Conservation (phyloP, 768 basidiomycete species). For the Tylopilus felleus region DNA sequence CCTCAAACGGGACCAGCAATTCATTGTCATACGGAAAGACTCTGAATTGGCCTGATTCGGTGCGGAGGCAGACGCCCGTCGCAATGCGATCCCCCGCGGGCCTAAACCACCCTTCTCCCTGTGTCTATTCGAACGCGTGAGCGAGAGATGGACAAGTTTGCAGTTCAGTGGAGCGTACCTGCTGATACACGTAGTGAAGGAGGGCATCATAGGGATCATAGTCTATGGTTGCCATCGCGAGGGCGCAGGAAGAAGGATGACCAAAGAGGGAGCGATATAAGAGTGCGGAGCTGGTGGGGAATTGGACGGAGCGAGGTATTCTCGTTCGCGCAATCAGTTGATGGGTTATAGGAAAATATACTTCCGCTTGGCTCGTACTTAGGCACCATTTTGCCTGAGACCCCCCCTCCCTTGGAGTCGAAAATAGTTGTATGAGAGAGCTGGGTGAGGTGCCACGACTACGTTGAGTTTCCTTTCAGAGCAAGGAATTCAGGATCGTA, state of each 20-base stretch:
- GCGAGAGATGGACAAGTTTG: not conserved
- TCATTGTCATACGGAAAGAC: constrained; percentile 82
- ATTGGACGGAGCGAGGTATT: not conserved
- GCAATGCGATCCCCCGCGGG: constrained; percentile 74
- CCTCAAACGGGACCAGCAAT: constrained; percentile 73
- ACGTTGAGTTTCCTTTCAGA: constrained; percentile 11
- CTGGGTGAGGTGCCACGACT: not conserved
- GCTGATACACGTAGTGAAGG: constrained; percentile 74
- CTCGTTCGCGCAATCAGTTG: not conserved
- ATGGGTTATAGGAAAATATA: not conserved
- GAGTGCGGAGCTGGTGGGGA: constrained; percentile 1
- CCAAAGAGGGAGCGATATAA: constrained; percentile 12
- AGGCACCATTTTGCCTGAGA: constrained; percentile 1
- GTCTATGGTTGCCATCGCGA: constrained; percentile 45
- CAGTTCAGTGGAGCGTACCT: constrained; percentile 47
- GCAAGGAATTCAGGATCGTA: not conserved
- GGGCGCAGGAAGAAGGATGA: not conserved
- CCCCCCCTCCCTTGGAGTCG: not conserved
- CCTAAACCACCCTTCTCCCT: constrained; percentile 83
- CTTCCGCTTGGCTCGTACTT: not conserved
- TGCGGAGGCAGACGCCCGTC: constrained; percentile 73
- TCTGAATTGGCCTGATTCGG: constrained; percentile 64
- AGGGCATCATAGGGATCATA: constrained; percentile 81
- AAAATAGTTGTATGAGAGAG: not conserved
- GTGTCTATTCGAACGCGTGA: constrained; percentile 49